Evolutionary conservation across 2,329 filamentous ascomycete species (phyloP), one percentile per base, ranked within the genome.

Genomic region (Rhynchosporium secalis): DNA sequence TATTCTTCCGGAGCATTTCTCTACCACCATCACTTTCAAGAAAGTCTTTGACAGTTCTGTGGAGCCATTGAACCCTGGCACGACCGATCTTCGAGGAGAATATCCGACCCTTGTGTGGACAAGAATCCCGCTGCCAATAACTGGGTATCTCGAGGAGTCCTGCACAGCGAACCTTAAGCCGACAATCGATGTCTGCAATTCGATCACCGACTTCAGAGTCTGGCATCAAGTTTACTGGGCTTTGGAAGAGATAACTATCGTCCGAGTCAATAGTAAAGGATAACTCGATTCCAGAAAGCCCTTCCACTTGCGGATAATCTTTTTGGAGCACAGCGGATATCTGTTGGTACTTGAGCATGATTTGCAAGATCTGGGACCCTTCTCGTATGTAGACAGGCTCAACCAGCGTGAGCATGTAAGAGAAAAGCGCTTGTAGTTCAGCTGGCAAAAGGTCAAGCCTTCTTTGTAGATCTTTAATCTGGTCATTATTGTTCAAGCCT

Each of bases 41-140:
- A 13, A 49, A 66, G 33, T 66, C 64, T 41, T 55, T 64, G 4
- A 66, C 64, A 3, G 64, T 66, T 38, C 64, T 46, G 31, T 66
- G 64, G 1, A 66, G 58, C 31, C 62, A 65, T 48, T 65, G 63
- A n/a, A 65, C 56, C 10, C 7, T 60, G 9, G 63, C 38, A 6
- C 36, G 7, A 8, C 12, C 46, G 3, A 48, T 48, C 7, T 48
- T 7, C 26, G 46, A 28, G 4, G 26, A 48, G 12, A 10, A 48
- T 7, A 48, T 48, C 12, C 46, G 20, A 13, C 46, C 46, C 5
- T 20, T 48, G 7, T 48, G 46, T 29, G 46, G 46, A 9, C 46
- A 48, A 29, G 5, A 7, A 2, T 29, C 12, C 12, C 46, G 46
- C 29, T 48, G 46, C 46, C 46, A 48, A 9, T 48, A 48, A 29